Evolutionary conservation across 208 protist species (phyloP).

Genomic region (Leishmania turanica): DNA sequence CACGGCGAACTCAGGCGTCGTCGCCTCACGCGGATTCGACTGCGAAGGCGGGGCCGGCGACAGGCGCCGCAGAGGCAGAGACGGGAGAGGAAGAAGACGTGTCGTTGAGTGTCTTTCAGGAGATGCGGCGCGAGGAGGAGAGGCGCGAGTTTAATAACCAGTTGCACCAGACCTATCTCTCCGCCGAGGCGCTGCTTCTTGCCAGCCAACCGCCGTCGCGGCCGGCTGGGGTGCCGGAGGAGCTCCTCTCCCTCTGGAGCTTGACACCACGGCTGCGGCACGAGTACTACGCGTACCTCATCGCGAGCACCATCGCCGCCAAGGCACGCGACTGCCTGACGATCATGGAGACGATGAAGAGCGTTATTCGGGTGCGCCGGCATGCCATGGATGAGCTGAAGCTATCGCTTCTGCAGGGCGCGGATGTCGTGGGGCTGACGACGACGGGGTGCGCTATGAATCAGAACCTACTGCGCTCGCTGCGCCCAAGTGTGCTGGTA

Average conservation of each 20-base stretch:
- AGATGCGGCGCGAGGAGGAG: slow-evolving; percentile 89
- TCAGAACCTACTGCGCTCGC: slow-evolving; percentile 81
- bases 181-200: slow-evolving; percentile 66
- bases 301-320: slow-evolving; percentile 65
- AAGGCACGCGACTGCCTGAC: slow-evolving; percentile 78
- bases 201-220: slow-evolving; percentile 54
- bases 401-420: slow-evolving; percentile 73
- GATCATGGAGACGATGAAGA: slow-evolving; percentile 78
- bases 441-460: slow-evolving; percentile 94
- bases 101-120: slow-evolving; percentile 84
- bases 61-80: not conserved
- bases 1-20: slow-evolving; percentile 9
- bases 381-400: slow-evolving; percentile 85
- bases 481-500: slow-evolving; percentile 87
- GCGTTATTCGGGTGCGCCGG: slow-evolving; percentile 71
- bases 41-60: not conserved
- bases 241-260: slow-evolving; percentile 87
- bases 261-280: slow-evolving; percentile 70
- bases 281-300: slow-evolving; percentile 88
- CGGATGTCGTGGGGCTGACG: slow-evolving; percentile 93
- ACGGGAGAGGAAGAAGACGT: slow-evolving; percentile 57
- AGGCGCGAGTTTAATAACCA: slow-evolving; percentile 65
- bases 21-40: not conserved
- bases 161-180: slow-evolving; percentile 78
- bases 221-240: slow-evolving; percentile 63